Evolutionary conservation across 305 asterid species (phyloP).

Genomic region (Fraxinus baroniana): DNA sequence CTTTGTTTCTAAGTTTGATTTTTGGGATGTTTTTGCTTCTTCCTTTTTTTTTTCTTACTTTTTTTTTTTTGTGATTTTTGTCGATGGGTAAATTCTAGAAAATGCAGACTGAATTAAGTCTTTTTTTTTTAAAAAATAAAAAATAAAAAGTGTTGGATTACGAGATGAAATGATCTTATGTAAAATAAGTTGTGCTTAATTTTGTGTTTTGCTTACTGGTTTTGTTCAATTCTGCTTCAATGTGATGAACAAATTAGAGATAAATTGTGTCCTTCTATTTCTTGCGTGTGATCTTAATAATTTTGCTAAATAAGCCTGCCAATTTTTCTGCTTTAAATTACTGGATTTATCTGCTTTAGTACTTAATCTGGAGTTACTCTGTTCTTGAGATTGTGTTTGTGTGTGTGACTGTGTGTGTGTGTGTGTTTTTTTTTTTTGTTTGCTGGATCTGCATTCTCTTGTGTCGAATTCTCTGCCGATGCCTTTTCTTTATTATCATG

Average conservation of each 20-base stretch:
- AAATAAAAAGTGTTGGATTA: not conserved
- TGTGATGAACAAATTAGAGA: not conserved
- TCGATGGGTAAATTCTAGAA: no score
- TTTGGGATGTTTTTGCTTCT: conserved; percentile 12
- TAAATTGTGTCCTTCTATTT: not conserved
- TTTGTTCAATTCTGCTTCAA: conserved; percentile 17
- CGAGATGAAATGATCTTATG: not conserved
- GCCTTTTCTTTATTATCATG: no score
- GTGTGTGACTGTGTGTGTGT: no score
- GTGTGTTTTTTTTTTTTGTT: no score
- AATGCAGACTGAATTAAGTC: no score
- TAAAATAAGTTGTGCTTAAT: conserved; percentile 5
- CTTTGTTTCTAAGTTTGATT: not conserved
- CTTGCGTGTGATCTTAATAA: not conserved
- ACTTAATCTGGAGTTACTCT: not conserved
- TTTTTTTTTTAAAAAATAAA: no score
- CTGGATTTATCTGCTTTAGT: conserved; percentile 11
- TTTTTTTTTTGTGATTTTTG: no score
- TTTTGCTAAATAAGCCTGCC: not conserved
- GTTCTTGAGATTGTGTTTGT: not conserved
- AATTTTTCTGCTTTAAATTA: not conserved
- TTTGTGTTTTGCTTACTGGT: conserved; percentile 20
- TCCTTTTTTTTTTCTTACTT: no score
- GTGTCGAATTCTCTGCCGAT: no score
- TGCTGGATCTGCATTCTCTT: not conserved